Conservation (phyloP, 2,329 filamentous ascomycete species). For the Pseudocercospora pini-densiflorae region DNA sequence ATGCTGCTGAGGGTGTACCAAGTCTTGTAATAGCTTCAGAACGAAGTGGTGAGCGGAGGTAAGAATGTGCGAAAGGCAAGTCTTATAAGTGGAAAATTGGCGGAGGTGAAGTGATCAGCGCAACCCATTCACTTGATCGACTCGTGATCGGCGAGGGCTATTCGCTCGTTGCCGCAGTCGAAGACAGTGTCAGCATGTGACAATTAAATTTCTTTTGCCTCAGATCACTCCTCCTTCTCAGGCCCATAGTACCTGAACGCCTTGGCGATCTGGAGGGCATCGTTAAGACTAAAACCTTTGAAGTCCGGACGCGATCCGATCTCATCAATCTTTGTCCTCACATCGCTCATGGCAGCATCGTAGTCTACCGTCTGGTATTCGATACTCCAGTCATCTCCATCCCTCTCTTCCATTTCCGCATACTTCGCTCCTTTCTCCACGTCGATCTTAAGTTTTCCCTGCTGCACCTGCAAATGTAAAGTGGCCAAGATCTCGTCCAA, state of each 20-base stretch:
- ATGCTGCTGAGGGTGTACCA: neutral
- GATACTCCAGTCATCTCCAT: neutral
- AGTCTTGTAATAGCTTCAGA: neutral
- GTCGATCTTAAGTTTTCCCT: neutral
- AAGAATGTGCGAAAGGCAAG: neutral
- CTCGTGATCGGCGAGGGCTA: neutral
- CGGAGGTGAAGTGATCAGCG: neutral
- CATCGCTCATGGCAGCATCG: neutral
- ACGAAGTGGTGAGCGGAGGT: neutral
- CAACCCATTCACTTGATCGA: neutral
- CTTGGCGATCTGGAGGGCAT: neutral
- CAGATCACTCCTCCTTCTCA: neutral
- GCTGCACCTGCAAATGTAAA: neutral
- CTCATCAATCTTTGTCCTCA: neutral
- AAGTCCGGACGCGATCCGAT: neutral
- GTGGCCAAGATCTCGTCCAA: neutral
- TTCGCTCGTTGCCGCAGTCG: neutral
- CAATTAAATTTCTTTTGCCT: neutral
- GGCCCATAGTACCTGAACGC: neutral
- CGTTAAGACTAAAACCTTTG: neutral
- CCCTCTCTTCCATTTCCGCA: neutral
- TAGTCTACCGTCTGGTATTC: neutral
- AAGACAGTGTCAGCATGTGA: neutral
- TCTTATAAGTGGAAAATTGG: neutral
- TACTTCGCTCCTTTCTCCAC: neutral